Evolutionary conservation across 2,329 filamentous ascomycete genomes (phyloP), one percentile per base, ranked within the genome.

Genomic region (Tympanopsis confertula): DNA sequence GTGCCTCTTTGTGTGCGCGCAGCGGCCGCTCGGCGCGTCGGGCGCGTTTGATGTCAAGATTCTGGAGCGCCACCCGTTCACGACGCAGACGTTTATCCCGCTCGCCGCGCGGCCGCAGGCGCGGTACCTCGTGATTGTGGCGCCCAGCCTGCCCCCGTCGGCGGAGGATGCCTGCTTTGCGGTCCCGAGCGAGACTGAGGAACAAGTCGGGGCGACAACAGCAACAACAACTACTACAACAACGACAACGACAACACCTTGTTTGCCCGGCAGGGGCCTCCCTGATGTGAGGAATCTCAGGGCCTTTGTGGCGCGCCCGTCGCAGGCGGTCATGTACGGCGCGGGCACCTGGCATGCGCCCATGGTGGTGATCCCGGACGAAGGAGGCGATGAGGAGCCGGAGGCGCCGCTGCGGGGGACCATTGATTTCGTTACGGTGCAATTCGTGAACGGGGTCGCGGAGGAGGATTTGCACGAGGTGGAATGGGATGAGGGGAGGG

Each of bases 321-420:
- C 71, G 18, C 86, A 94, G 62, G 88, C 86, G 10, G 86, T 98
- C 13, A 95, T 87, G 3, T 98, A 96, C 56, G 86, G 74, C 1
- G 78, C 84, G 1, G 91, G 86, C 4, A 95, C 87, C 38, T 98
- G 89, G 75, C 91, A 98, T 65, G 87, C 89, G 43, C 91, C 91
- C 1, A 96, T 98, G 89, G 83, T 87, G 13, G 87, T 86, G 13
- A 59, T 96, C 36, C 88, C 88, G 0, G 44, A 53, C 2, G 39
- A 50, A 2, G 66, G 61, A 2, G 61, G 63, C 19, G n/a, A n/a
- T n/a, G n/a, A n/a, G n/a, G n/a, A n/a, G n/a, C n/a, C n/a, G n/a
- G n/a, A n/a, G n/a, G n/a, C n/a, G n/a, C n/a, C n/a, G n/a, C n/a
- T n/a, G 1, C 56, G 61, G 33, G 61, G 65, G 38, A 68, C 78